Evolutionary conservation across 805 yeast genomes (phyloP), one percentile per base, ranked within the genome.

Genomic region (Suhomyces pyralidae): DNA sequence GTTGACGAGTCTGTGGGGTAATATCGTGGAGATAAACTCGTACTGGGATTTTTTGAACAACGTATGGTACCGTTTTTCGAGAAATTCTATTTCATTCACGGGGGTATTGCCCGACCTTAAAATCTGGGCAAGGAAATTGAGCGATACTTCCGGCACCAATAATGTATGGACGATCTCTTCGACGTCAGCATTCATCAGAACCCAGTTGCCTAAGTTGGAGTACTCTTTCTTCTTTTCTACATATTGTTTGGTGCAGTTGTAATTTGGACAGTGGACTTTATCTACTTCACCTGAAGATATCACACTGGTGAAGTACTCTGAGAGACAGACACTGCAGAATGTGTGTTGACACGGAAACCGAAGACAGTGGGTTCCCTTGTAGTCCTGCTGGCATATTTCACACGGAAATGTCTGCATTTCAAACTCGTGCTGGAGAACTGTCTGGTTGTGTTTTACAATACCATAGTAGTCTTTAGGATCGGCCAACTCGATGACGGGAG

Each of bases 341-440:
- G 87, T 82, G 61, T 85, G 90, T 1, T 88, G 87, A 67, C 91
- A 85, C 1, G 72, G 66, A 50, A 78, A 68, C 46, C 54, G 45
- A 12, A 65, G 58, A 57, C 81, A 77, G 3, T 60, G 52, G 0
- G 40, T 50, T 1, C 88, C 88, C 52, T 78, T 79, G 47, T 66
- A 67, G 30, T 70, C 74, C 20, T 69, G 75, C 55, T 81, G 80
- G 60, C 89, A 84, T 0, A 84, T 82, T n/a, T 78, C 80, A 62
- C 88, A 84, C 3, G 67, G 58, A 55, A 76, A 81, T 6, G 83
- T 75, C 9, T 60, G 57, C 10, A 53, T 50, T 5, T 70, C 55
- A 55, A 78, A 79, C 10, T 66, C 64, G 0, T 59, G 49, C 12
- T 58, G 51, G 15, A 48, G 24, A 3, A 61, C 61, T 3, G 52